Conservation (phyloP, 2,329 filamentous ascomycete species). For the Hypoxylon sp. region DNA sequence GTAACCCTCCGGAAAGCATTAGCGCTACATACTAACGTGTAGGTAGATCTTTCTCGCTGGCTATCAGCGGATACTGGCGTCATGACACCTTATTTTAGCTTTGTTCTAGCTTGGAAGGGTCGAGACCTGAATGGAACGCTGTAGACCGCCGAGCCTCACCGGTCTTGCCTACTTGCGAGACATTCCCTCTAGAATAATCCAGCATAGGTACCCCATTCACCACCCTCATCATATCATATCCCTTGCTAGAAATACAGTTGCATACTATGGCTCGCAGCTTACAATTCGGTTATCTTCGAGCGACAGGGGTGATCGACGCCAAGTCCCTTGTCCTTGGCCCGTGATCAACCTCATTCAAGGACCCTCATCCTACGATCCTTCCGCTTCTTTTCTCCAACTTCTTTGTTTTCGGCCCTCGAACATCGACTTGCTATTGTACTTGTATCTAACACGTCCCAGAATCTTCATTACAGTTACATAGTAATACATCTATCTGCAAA, state of each 20-base stretch:
- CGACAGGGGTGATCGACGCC: conserved; percentile 14
- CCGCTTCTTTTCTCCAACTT: conserved; percentile 15
- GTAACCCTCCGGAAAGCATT: conserved; percentile 12
- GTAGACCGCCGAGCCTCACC: conserved; percentile 11
- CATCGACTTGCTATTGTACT: background rate
- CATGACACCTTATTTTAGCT: conserved; percentile 7
- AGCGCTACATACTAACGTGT: too few relatives aligned
- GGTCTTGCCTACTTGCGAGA: background rate
- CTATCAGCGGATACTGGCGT: conserved; percentile 13
- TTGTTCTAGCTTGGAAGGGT: conserved; percentile 8
- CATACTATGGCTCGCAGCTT: too few relatives aligned
- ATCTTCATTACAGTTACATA: background rate
- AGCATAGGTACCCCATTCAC: background rate
- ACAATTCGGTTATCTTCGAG: conserved; percentile 4
- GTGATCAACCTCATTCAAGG: conserved; percentile 30
- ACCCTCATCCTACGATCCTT: conserved; percentile 23
- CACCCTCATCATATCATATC: background rate
- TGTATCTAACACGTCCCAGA: background rate
- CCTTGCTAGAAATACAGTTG: too few relatives aligned
- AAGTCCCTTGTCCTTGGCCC: conserved; percentile 12
- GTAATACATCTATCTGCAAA: background rate
- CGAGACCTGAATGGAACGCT: conserved; percentile 9
- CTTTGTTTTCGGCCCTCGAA: conserved; percentile 9
- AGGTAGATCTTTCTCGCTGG: conserved; percentile 11
- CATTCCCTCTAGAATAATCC: background rate